Evolutionary conservation across 345 rosid genomes (phyloP).

Genomic region (Dipteronia sinensis): DNA sequence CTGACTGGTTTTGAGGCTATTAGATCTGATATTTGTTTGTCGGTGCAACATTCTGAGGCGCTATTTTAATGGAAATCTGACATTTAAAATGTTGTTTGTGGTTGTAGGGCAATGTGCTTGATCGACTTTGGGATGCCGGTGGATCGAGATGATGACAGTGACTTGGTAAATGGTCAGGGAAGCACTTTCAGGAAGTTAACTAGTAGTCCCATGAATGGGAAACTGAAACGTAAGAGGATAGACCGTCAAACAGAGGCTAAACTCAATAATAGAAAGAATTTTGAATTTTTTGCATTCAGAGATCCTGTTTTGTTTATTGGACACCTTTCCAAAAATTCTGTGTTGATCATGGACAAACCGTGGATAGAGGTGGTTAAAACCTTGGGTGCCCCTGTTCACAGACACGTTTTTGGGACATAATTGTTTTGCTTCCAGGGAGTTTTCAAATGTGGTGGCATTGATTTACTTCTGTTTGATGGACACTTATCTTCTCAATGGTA

Average conservation of each 20-base stretch:
- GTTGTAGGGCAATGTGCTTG: slow-evolving; percentile 84
- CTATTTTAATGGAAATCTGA: slow-evolving; percentile 6
- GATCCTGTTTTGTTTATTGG: slow-evolving; percentile 90
- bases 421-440: background rate
- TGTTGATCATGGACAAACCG: slow-evolving; percentile 85
- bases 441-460: slow-evolving; percentile 1
- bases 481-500: slow-evolving; percentile 2
- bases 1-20: background rate
- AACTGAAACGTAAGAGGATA: slow-evolving; percentile 51
- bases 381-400: slow-evolving; percentile 81
- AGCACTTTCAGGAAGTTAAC: slow-evolving; percentile 50
- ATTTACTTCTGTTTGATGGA: background rate
- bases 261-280: slow-evolving; percentile 59
- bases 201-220: slow-evolving; percentile 41
- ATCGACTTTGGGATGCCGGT: slow-evolving; percentile 80
- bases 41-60: background rate
- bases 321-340: slow-evolving; percentile 68
- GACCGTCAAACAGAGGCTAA: slow-evolving; percentile 50
- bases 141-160: slow-evolving; percentile 61
- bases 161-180: slow-evolving; percentile 43
- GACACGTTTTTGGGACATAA: slow-evolving; percentile 86
- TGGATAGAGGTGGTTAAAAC: slow-evolving; percentile 85
- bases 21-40: slow-evolving; percentile 1
- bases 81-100: slow-evolving; percentile 16
- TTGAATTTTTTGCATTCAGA: slow-evolving; percentile 72